A percentile compares a stretch with the other conserved stretches of the same genome.
Conservation (phyloP, 2,329 filamentous ascomycete species). For the Periconia digitata region DNA sequence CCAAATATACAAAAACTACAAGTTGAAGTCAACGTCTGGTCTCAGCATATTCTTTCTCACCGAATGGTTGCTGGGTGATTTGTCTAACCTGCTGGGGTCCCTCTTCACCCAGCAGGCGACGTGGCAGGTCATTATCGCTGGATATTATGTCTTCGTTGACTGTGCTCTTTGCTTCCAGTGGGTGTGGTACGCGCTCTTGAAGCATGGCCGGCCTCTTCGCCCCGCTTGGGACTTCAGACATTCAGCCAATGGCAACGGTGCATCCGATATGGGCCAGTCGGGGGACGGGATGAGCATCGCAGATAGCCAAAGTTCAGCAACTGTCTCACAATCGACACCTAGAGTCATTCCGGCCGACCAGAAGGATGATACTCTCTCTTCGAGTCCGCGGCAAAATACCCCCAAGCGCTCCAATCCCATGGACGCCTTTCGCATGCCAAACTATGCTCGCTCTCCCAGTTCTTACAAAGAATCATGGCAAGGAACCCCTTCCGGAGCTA, state of each 20-base stretch:
- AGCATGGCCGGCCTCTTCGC: slow-evolving; percentile 51
- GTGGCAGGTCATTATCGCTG: slow-evolving; percentile 67
- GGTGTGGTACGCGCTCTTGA: slow-evolving; percentile 64
- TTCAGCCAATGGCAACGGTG: slow-evolving; percentile 19
- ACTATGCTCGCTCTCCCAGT: slow-evolving; percentile 37
- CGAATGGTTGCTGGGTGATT: slow-evolving; percentile 67
- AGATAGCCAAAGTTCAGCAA: slow-evolving; percentile 9
- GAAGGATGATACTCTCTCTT: slow-evolving; percentile 10
- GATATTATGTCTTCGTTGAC: slow-evolving; percentile 68
- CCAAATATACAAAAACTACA: slow-evolving; percentile 70
- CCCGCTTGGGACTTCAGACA: slow-evolving; percentile 32
- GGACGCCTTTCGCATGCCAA: slow-evolving; percentile 41
- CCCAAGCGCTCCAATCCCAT: slow-evolving; percentile 32
- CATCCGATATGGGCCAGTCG: slow-evolving; percentile 33
- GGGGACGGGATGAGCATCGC: slow-evolving; percentile 21
- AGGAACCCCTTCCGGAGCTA: slow-evolving; percentile 15
- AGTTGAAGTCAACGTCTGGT: slow-evolving; percentile 64
- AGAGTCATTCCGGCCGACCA: background rate
- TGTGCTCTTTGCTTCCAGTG: slow-evolving; percentile 64
- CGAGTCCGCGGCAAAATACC: slow-evolving; percentile 21
- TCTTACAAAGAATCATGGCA: slow-evolving; percentile 28
- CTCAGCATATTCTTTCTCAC: slow-evolving; percentile 66
- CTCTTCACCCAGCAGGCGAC: slow-evolving; percentile 64
- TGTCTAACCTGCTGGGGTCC: slow-evolving; percentile 64
- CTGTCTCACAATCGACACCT: slow-evolving; percentile 3